phyloP scores from a whole-genome alignment of 2,329 filamentous ascomycete genomes.

The Pseudopyricularia cyperi region DNA sequence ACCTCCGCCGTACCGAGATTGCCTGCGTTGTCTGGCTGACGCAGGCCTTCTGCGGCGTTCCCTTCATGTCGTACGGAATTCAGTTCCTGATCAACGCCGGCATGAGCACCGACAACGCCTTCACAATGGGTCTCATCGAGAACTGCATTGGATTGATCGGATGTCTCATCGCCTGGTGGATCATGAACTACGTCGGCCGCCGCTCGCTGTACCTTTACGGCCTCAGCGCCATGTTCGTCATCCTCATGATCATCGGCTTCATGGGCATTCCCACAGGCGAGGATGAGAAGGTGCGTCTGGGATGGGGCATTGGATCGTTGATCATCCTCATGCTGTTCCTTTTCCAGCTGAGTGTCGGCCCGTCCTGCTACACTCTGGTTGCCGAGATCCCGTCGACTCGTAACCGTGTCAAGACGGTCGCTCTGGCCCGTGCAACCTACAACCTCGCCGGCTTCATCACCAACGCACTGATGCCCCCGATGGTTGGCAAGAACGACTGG shows the following conservation, averaged over 20 bases:
- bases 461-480: constrained; percentile 31
- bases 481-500: constrained; percentile 30
- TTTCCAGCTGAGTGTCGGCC: constrained; percentile 31
- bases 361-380: constrained; percentile 11
- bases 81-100: constrained; percentile 11
- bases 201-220: constrained; percentile 12
- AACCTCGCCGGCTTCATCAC: constrained; percentile 33
- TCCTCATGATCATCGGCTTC: constrained; percentile 28
- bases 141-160: constrained; percentile 13
- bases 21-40: constrained; percentile 6
- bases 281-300: constrained; percentile 16
- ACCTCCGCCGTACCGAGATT: constrained; percentile 15
- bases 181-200: constrained; percentile 4
- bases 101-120: constrained; percentile 14
- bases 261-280: constrained; percentile 20
- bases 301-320: neutral
- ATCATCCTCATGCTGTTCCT: constrained; percentile 13
- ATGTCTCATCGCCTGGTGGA: constrained; percentile 4
- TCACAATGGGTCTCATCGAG: constrained; percentile 18
- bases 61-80: constrained; percentile 13
- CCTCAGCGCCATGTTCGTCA: constrained; percentile 17
- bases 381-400: constrained; percentile 31
- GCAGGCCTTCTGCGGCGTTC: constrained; percentile 11
- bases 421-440: constrained; percentile 29
- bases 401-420: constrained; percentile 30